Evolutionary conservation across 148 eudicot species (phyloP), one percentile per base, ranked within the genome.

Genomic region (Vaccinium myrtillus): DNA sequence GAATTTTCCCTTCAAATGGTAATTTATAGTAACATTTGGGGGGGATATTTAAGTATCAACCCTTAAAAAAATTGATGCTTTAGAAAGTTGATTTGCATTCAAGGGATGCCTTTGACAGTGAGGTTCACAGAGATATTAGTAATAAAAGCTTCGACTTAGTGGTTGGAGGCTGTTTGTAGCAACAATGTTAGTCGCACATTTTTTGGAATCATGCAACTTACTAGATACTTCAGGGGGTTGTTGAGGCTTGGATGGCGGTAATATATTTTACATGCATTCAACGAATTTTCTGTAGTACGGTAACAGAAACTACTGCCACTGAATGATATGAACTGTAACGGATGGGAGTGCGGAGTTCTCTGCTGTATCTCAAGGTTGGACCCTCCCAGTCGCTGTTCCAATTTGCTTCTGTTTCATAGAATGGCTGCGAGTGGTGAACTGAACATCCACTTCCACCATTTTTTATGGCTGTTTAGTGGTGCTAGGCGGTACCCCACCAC

Each of bases 381-480:
- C 56, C 67, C 53, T 58, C 56, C 71, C 51, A 32, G 27, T 1
- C 7, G 50, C 15, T 19, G 53, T 14, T 14, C 54, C 21, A 75
- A 16, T 18, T 1, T 18, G 30, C 51, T 21, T 18, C 11, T 75
- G 54, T 48, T 43, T 75, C 79, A 75, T 43, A 75, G 21, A 48
- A 55, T 63, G 50, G 54, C 83, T 81, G 25, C 4, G 75, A 49
- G 53, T 81, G 39, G 56, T 27, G 74, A 69, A 69, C 25, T 65
- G 75, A 53, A 67, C 23, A 65, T 48, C 75, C 6, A 63, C 30
- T 65, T 81, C 75, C 75, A 23, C 75, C n/a, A 46, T 65, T 65
- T 11, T 23, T 65, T 81, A 18, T 49, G 36, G 56, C 15, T 48
- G 83, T 23, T 43, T 43, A 43, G 46, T 43, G 46, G 46, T 5